Conservation (phyloP, 2,329 filamentous ascomycete genomes). For the Aspergillus tanneri region DNA sequence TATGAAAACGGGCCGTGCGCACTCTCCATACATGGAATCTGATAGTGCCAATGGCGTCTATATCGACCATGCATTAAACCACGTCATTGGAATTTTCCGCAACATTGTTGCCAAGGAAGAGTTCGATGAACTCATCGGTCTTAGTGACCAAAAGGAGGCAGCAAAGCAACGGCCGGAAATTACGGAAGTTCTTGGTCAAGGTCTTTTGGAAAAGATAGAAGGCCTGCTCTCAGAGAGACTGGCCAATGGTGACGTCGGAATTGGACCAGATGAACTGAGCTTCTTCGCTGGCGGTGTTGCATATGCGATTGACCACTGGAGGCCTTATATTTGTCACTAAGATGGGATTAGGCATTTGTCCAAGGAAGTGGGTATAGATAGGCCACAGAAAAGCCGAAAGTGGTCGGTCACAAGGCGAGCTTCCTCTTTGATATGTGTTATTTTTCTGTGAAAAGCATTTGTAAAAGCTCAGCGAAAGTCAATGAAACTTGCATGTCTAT, state of each 20-base stretch:
- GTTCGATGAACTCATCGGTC: slow-evolving; percentile 32
- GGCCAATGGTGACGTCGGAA: slow-evolving; percentile 27
- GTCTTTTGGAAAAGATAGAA: slow-evolving; percentile 36
- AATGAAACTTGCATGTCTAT: background rate
- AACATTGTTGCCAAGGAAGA: slow-evolving; percentile 41
- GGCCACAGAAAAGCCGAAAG: too few species aligned
- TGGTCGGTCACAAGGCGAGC: too few species aligned
- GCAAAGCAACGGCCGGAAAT: slow-evolving; percentile 12
- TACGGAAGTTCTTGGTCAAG: slow-evolving; percentile 15
- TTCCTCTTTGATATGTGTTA: too few species aligned
- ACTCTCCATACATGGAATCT: slow-evolving; percentile 34
- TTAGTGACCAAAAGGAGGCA: slow-evolving; percentile 25
- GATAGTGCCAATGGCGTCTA: slow-evolving; percentile 34
- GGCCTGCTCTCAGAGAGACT: slow-evolving; percentile 37
- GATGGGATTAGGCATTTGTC: background rate
- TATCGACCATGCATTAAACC: slow-evolving; percentile 37
- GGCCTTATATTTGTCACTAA: slow-evolving; percentile 6
- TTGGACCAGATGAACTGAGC: slow-evolving; percentile 39
- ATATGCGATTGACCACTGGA: slow-evolving; percentile 32
- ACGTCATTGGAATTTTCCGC: slow-evolving; percentile 43
- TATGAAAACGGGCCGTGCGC: slow-evolving; percentile 32
- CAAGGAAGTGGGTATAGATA: background rate
- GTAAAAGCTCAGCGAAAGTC: background rate
- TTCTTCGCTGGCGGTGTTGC: slow-evolving; percentile 42
- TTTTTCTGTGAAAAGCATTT: background rate